Percentiles rank a stretch among this genome's conserved stretches.
phyloP scores from a whole-genome alignment of 768 basidiomycete species.

The Mycena belliarum region DNA sequence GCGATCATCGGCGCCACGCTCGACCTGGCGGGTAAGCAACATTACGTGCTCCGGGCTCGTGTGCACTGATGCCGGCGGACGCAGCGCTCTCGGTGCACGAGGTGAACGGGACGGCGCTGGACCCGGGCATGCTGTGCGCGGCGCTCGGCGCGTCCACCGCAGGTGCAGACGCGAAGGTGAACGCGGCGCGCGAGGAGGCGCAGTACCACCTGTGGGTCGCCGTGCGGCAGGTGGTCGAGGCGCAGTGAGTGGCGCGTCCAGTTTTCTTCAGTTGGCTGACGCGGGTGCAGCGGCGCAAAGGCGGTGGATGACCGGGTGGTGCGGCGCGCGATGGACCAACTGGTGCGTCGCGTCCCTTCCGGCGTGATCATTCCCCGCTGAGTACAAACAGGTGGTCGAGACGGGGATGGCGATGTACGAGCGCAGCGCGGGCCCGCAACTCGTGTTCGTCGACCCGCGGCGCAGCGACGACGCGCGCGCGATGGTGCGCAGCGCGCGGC shows the following conservation, averaged over 20 bases:
- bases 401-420: constrained; percentile 46
- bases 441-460: constrained; percentile 54
- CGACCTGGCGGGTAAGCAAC: constrained; percentile 42
- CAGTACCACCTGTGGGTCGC: constrained; percentile 19
- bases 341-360: constrained; percentile 9
- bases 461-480: constrained; percentile 33
- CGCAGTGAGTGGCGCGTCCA: constrained; percentile 26
- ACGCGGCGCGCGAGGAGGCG: constrained; percentile 28
- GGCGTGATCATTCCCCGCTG: too few species aligned
- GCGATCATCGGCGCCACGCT: constrained; percentile 44
- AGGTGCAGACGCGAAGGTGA: neutral
- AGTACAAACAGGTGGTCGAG: constrained; percentile 47
- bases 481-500: constrained; percentile 45
- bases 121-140: too few species aligned
- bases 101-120: constrained; percentile 34
- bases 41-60: neutral
- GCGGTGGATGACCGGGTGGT: neutral
- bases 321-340: constrained; percentile 2
- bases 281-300: constrained; percentile 18
- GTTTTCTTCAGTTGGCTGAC: constrained; percentile 10
- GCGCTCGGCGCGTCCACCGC: constrained; percentile 28
- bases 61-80: neutral
- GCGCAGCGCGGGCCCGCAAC: constrained; percentile 47
- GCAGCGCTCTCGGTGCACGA: constrained; percentile 32
- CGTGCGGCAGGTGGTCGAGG: constrained; percentile 34